A percentile compares a stretch with the other conserved stretches of the same genome.
Evolutionary conservation across 2,329 filamentous ascomycete species (phyloP).

Genomic region (Plectosphaerella sp.): DNA sequence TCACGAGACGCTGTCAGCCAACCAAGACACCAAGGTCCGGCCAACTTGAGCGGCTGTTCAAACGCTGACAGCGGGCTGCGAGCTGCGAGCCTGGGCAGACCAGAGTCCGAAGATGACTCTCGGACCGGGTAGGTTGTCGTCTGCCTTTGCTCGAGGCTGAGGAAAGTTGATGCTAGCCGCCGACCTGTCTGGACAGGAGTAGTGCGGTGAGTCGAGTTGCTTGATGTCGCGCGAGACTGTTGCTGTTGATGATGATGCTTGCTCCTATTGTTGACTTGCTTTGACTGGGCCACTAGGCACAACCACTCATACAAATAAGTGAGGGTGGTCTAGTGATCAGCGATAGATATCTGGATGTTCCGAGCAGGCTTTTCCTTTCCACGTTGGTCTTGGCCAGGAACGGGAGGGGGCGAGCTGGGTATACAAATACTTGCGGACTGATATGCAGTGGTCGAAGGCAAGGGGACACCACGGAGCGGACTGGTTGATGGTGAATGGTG

Average conservation of each 20-base stretch:
- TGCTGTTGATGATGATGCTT: neutral
- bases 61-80: constrained; percentile 6
- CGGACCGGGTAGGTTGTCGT: neutral
- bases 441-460: constrained; percentile 6
- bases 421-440: constrained; percentile 1
- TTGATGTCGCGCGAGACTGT: neutral
- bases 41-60: constrained; percentile 12
- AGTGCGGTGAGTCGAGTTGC: neutral
- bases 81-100: too few relatives aligned
- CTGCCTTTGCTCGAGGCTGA: neutral
- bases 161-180: neutral
- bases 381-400: neutral
- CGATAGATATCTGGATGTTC: neutral
- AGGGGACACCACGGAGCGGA: constrained; percentile 19
- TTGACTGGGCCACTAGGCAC: neutral
- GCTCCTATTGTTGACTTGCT: neutral
- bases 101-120: neutral
- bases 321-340: neutral
- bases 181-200: neutral
- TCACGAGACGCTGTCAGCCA: constrained; percentile 12
- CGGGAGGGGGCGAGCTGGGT: neutral
- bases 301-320: too few relatives aligned
- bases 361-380: neutral
- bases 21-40: constrained; percentile 10
- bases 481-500: constrained; percentile 15